Evolutionary conservation across 306 rosid species (phyloP).

Genomic region (Quercus cerris): DNA sequence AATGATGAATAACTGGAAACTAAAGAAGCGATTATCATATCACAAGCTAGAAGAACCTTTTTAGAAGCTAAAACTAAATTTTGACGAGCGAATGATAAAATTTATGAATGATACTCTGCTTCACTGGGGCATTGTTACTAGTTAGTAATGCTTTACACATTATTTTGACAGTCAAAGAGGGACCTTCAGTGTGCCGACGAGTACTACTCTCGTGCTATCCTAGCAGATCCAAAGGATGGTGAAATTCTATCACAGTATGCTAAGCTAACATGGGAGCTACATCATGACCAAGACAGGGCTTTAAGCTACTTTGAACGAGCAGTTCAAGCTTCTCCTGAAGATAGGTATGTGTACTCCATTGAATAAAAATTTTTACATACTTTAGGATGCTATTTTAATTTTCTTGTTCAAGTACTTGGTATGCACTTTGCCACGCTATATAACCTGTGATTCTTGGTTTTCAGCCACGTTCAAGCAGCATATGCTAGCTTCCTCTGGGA

Average conservation of each 20-base stretch:
- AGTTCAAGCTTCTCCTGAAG: conserved; percentile 72
- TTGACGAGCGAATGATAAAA: not conserved
- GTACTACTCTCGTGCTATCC: conserved; percentile 73
- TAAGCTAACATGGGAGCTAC: conserved; percentile 71
- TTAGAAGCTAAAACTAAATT: not conserved
- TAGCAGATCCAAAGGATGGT: conserved; percentile 78
- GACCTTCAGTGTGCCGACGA: conserved; percentile 57
- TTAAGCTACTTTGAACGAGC: conserved; percentile 66
- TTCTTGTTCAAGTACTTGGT: not conserved
- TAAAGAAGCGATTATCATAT: too few relatives aligned
- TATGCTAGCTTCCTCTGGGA: conserved; percentile 92
- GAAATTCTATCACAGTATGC: conserved; percentile 73
- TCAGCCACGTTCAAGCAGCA: conserved; percentile 86
- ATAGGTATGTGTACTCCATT: conserved; percentile 41
- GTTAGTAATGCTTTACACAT: not conserved
- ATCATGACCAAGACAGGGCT: conserved; percentile 68
- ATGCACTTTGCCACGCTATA: not conserved
- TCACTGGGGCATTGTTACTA: not conserved
- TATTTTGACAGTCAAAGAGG: conserved; percentile 48
- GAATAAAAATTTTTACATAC: not conserved
- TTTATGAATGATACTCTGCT: too few relatives aligned
- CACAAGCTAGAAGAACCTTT: not conserved
- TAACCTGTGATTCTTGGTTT: conserved; percentile 15
- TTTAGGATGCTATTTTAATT: not conserved
- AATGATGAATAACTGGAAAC: too few relatives aligned